A percentile compares a stretch with the other conserved stretches of the same genome.
phyloP scores from a whole-genome alignment of 345 rosid species.

The Gossypium mustelinum region DNA sequence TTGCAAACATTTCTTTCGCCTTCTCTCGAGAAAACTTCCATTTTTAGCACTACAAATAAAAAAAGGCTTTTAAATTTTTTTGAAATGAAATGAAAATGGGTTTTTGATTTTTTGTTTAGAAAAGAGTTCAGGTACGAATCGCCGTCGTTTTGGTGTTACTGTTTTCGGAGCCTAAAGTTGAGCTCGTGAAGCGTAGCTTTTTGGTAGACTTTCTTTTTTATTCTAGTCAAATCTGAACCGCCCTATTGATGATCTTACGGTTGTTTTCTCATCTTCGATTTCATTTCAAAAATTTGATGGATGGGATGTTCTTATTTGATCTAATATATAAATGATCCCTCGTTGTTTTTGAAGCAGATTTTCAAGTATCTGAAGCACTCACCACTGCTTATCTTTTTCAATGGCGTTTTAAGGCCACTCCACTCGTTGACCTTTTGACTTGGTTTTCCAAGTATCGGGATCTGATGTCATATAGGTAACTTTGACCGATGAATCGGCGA shows the following conservation, averaged over 20 bases:
- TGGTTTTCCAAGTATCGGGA: background rate
- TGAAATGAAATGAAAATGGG: background rate
- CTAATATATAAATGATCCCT: background rate
- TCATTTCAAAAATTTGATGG: background rate
- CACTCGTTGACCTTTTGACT: background rate
- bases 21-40: slow-evolving; percentile 11
- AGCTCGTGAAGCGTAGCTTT: slow-evolving; percentile 27
- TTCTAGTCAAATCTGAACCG: slow-evolving; percentile 28
- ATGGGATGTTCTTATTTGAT: slow-evolving; percentile 4
- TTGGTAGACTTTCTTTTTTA: background rate
- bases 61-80: too few relatives aligned
- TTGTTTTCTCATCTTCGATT: slow-evolving; percentile 4
- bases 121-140: slow-evolving; percentile 12
- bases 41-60: background rate
- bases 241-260: slow-evolving; percentile 32
- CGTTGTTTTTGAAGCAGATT: slow-evolving; percentile 30
- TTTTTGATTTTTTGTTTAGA: background rate
- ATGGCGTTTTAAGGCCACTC: slow-evolving; percentile 5
- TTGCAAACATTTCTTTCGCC: slow-evolving; percentile 13
- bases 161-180: slow-evolving; percentile 11
- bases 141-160: slow-evolving; percentile 34
- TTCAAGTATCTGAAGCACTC: slow-evolving; percentile 6
- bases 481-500: slow-evolving; percentile 27
- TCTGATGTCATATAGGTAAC: background rate
- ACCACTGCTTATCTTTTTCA: background rate